Percentiles rank a stretch among this genome's conserved stretches.
These are phyloP conservation scores for Magnolia changhungtana DNA, from an alignment of 164 flowering plant species.

Conservation along the genomic window DNA sequence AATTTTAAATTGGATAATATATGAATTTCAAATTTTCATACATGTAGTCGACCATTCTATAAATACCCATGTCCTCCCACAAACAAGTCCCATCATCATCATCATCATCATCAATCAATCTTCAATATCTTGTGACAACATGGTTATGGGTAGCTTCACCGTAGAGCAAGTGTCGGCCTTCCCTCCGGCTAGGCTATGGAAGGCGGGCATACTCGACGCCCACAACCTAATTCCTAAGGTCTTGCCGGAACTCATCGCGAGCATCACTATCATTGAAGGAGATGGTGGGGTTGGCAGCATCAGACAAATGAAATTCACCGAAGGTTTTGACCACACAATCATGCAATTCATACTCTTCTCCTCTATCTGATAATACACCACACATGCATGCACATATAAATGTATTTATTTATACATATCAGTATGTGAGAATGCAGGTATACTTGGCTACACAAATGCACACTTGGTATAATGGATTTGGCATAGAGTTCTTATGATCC, in stretches of 20 bases:
- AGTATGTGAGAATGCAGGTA: too few relatives aligned
- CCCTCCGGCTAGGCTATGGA: background rate
- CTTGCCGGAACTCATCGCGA: background rate
- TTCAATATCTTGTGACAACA: background rate
- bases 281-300: background rate
- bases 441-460: too few relatives aligned
- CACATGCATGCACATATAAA: too few relatives aligned
- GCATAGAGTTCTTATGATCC: too few relatives aligned
- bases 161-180: background rate
- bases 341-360: background rate
- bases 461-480: too few relatives aligned
- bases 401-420: too few relatives aligned
- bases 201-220: background rate
- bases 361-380: too few relatives aligned
- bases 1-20: background rate
- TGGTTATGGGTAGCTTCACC: background rate
- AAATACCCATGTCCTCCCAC: background rate
- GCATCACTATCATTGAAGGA: background rate
- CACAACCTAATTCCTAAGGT: background rate
- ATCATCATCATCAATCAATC: background rate
- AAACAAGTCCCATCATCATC: background rate
- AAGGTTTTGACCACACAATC: background rate
- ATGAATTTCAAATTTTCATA: background rate
- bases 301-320: background rate
- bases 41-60: background rate